phyloP scores from a whole-genome alignment of 192 early-diverging fungal species.

The Neocallimastix lanati region DNA sequence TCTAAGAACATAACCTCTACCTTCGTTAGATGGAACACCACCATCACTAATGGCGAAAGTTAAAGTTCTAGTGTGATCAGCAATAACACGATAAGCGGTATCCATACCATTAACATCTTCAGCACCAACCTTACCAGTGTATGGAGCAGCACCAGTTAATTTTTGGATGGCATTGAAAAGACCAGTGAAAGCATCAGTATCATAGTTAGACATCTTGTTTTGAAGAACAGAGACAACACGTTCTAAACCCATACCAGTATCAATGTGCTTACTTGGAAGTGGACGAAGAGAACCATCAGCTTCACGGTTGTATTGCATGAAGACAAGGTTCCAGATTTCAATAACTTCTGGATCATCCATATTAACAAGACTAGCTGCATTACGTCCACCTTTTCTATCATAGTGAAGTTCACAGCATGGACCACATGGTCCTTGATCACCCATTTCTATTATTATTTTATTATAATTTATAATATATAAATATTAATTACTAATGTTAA shows the following conservation, averaged over 20 bases:
- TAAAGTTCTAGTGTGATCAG: conserved; percentile 90
- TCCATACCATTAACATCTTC: conserved; percentile 89
- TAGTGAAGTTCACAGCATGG: conserved; percentile 97
- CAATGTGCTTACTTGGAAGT: conserved; percentile 91
- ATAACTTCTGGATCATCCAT: conserved; percentile 92
- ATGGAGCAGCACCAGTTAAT: conserved; percentile 66
- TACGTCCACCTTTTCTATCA: conserved; percentile 86
- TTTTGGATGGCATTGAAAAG: conserved; percentile 68
- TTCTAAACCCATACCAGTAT: conserved; percentile 95
- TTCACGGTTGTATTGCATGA: conserved; percentile 98
- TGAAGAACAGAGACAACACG: conserved; percentile 88
- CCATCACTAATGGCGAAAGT: conserved; percentile 94
- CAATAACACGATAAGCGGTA: conserved; percentile 95
- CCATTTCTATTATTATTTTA: conserved; percentile 53
- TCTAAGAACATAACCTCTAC: conserved; percentile 93
- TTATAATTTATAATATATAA: too few relatives aligned
- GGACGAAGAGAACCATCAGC: conserved; percentile 63
- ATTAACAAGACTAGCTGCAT: conserved; percentile 78
- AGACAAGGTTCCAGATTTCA: conserved; percentile 99
- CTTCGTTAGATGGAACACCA: conserved; percentile 90
- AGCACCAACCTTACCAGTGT: conserved; percentile 68
- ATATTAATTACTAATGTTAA: too few relatives aligned
- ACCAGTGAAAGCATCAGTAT: conserved; percentile 81
- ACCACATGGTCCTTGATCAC: conserved; percentile 90
- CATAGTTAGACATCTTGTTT: conserved; percentile 90